Conservation (phyloP, 169 alveolate species). For the Amoebophrya sp. region DNA sequence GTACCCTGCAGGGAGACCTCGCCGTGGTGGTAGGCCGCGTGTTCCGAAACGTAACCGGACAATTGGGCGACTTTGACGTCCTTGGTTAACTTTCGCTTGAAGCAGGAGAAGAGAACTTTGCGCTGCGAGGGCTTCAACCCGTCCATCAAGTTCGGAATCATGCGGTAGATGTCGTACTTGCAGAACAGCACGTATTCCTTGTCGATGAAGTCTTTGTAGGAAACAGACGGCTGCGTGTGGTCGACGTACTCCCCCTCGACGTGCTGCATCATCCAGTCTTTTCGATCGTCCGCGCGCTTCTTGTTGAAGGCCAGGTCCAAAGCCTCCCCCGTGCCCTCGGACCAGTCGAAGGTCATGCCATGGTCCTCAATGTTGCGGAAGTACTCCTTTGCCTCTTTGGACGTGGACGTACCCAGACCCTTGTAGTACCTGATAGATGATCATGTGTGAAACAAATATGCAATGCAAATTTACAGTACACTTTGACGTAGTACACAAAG, state of each 20-base stretch:
- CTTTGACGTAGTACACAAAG: too few relatives aligned
- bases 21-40: conserved; percentile 99
- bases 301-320: conserved; percentile 98
- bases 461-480: too few relatives aligned
- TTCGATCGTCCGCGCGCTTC: conserved; percentile 57
- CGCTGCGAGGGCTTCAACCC: conserved; percentile 99
- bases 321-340: conserved; percentile 66
- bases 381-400: conserved; percentile 97
- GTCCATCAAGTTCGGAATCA: conserved; percentile 95
- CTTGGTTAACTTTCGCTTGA: conserved; percentile 87
- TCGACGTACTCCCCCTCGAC: conserved; percentile 62
- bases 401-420: conserved; percentile 99
- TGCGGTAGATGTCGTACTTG: conserved; percentile 91
- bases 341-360: conserved; percentile 75
- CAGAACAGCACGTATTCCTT: conserved; percentile 96
- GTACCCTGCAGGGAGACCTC: conserved; percentile 92
- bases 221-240: conserved; percentile 47
- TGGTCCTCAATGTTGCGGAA: conserved; percentile 90
- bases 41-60: conserved; percentile 92
- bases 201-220: conserved; percentile 91
- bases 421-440: too few relatives aligned
- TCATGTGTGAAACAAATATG: too few relatives aligned
- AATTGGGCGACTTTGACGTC: conserved; percentile 93
- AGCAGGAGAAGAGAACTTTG: conserved; percentile 92
- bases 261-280: conserved; percentile 59